A percentile compares a stretch with the other conserved stretches of the same genome.
phyloP scores from a whole-genome alignment of 1,284 basidiomycete species.

The Cryptococcus floricola region DNA sequence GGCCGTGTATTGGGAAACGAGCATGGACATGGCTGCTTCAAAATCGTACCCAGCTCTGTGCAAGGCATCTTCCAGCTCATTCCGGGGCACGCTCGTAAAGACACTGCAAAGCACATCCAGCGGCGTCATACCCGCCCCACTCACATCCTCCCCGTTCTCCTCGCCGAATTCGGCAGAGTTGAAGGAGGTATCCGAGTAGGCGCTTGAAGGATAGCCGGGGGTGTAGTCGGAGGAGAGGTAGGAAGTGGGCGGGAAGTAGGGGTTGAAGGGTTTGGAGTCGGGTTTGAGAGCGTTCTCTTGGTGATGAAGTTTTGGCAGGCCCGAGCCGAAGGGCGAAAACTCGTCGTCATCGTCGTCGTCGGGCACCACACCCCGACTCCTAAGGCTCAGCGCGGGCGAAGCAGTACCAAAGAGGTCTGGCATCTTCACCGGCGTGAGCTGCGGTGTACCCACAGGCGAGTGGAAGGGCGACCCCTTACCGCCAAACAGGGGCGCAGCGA shows the following conservation, averaged over 20 bases:
- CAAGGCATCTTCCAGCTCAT: slow-evolving; percentile 89
- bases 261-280: slow-evolving; percentile 40
- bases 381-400: slow-evolving; percentile 14
- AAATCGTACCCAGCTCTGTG: slow-evolving; percentile 87
- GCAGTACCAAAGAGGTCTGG: slow-evolving; percentile 40
- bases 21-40: slow-evolving; percentile 86
- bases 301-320: slow-evolving; percentile 32
- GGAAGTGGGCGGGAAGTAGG: slow-evolving; percentile 1
- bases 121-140: slow-evolving; percentile 81
- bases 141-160: neutral
- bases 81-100: slow-evolving; percentile 73
- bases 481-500: slow-evolving; percentile 77
- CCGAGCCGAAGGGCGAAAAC: slow-evolving; percentile 55
- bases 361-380: slow-evolving; percentile 33
- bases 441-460: slow-evolving; percentile 43
- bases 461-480: slow-evolving; percentile 60
- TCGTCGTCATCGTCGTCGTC: slow-evolving; percentile 57
- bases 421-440: slow-evolving; percentile 29
- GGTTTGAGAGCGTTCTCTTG: slow-evolving; percentile 26
- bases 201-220: slow-evolving; percentile 4
- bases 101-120: slow-evolving; percentile 92
- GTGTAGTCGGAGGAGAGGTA: neutral
- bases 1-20: slow-evolving; percentile 63
- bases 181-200: slow-evolving; percentile 17
- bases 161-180: slow-evolving; percentile 14